Evolutionary conservation across 2,329 filamentous ascomycete species (phyloP).

Genomic region (Trichoderma sp.): DNA sequence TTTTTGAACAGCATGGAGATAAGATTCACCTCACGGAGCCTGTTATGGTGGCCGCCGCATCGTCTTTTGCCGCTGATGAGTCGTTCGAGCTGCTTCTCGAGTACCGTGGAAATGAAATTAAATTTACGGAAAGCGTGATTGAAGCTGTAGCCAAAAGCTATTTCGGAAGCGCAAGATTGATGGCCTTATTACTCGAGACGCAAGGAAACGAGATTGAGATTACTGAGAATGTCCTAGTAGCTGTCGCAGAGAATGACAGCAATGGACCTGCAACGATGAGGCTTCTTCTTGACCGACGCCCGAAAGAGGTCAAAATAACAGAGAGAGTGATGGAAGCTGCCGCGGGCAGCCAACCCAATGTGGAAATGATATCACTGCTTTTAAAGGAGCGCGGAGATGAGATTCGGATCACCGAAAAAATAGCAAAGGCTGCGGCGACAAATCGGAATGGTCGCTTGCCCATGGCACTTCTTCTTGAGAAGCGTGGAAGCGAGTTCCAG

Average conservation of each 20-base stretch:
- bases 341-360: not conserved
- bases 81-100: not conserved
- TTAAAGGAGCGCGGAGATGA: not conserved
- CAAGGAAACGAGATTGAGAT: not conserved
- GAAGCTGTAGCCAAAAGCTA: not conserved
- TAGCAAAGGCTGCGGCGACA: not conserved
- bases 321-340: not conserved
- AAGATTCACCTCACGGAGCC: not conserved
- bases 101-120: not conserved
- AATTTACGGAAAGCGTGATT: not conserved
- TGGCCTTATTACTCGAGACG: not conserved
- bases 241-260: not conserved
- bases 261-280: not conserved
- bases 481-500: not conserved
- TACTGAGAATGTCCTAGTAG: not conserved
- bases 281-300: not conserved
- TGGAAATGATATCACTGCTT: not conserved
- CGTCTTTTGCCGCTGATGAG: not conserved
- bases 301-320: not conserved
- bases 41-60: not conserved
- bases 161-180: not conserved
- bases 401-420: not conserved
- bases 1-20: not conserved
- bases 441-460: not conserved
- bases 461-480: not conserved